These are phyloP conservation scores for Lathyrus tuberosus DNA, from an alignment of 306 rosid genomes.

Conservation along the genomic window DNA sequence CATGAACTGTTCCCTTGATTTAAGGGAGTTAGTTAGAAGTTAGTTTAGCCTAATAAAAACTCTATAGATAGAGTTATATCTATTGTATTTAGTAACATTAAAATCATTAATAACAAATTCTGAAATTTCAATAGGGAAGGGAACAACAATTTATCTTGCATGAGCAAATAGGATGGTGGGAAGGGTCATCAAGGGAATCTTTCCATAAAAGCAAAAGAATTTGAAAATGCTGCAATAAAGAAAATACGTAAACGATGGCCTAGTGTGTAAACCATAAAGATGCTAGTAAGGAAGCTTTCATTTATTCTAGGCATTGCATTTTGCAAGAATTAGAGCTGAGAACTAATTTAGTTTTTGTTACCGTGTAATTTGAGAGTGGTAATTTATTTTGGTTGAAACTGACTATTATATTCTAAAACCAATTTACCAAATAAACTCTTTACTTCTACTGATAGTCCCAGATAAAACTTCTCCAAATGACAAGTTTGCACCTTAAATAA, in stretches of 20 bases:
- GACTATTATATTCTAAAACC: constrained; percentile 6
- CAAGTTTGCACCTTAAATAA: not conserved
- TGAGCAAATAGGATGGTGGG: constrained; percentile 23
- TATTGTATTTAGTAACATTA: too few species aligned
- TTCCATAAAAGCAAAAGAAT: not conserved
- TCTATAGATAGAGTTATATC: too few species aligned
- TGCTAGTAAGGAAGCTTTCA: not conserved
- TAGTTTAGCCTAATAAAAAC: too few species aligned
- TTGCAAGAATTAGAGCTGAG: constrained; percentile 14
- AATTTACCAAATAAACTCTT: constrained; percentile 5
- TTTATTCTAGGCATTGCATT: constrained; percentile 16
- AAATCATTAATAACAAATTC: too few species aligned
- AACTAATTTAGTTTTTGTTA: constrained; percentile 5
- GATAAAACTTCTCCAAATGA: constrained; percentile 8
- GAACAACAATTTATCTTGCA: constrained; percentile 20
- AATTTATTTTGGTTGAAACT: constrained; percentile 8
- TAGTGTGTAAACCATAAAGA: not conserved
- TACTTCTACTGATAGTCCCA: constrained; percentile 3
- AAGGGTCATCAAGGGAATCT: not conserved
- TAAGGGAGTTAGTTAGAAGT: too few species aligned
- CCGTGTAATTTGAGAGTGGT: not conserved
- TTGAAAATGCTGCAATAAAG: not conserved
- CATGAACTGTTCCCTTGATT: too few species aligned
- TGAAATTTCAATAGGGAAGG: too few species aligned
- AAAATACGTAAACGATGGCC: constrained; percentile 3